Evolutionary conservation across 306 rosid species (phyloP).

Genomic region (Prunus davidiana): DNA sequence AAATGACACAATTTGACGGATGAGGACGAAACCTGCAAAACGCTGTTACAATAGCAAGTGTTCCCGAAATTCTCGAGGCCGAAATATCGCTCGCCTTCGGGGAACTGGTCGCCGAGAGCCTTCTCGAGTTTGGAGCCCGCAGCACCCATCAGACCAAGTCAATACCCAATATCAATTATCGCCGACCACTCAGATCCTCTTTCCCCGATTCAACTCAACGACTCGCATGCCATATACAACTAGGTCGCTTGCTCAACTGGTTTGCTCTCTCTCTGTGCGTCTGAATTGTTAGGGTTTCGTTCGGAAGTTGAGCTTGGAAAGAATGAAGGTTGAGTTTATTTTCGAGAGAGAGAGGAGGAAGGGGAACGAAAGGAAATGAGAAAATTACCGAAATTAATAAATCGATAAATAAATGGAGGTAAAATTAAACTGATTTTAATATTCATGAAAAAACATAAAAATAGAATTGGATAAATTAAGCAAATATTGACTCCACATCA

Average conservation of each 20-base stretch:
- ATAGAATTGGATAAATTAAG: not conserved
- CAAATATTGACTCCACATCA: not conserved
- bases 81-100: conserved; percentile 97
- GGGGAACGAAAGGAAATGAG: not conserved
- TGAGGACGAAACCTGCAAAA: conserved; percentile 67
- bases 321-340: conserved; percentile 9
- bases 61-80: conserved; percentile 98
- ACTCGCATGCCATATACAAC: conserved; percentile 23
- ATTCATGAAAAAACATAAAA: not conserved
- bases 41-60: conserved; percentile 98
- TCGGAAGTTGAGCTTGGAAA: conserved; percentile 10
- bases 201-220: conserved; percentile 35
- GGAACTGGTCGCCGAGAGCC: conserved; percentile 99
- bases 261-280: conserved; percentile 1
- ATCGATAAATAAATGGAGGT: not conserved
- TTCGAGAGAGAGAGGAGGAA: conserved; percentile 1
- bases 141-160: conserved; percentile 74
- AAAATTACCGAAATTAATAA: not conserved
- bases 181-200: conserved; percentile 49
- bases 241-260: not conserved
- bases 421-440: not conserved
- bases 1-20: not conserved
- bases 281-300: conserved; percentile 40
- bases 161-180: conserved; percentile 25
- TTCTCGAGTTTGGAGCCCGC: conserved; percentile 98